phyloP scores from a whole-genome alignment of 176 grass and related monocot genomes.

The Stipa capillata region DNA sequence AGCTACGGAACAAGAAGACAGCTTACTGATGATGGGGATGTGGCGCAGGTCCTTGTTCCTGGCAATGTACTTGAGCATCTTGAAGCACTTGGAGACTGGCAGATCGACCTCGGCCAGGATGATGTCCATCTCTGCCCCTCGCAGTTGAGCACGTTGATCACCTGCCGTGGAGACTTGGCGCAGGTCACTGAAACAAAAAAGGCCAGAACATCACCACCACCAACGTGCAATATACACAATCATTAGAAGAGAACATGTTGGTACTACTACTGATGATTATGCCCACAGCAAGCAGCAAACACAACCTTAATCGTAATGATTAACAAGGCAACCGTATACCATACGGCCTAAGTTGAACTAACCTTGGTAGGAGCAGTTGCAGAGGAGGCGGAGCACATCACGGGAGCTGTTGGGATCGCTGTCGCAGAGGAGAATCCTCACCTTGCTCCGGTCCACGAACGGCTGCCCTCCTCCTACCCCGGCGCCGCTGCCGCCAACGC shows the following conservation, averaged over 20 bases:
- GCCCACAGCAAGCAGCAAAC: not conserved
- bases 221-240: not conserved
- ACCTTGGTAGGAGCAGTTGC: constrained; percentile 96
- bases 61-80: constrained; percentile 96
- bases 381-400: constrained; percentile 73
- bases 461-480: constrained; percentile 18
- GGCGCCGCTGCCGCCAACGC: not conserved
- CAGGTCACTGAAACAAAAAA: constrained; percentile 59
- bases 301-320: not conserved
- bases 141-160: constrained; percentile 69
- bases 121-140: constrained; percentile 74
- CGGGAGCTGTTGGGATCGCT: constrained; percentile 57
- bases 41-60: constrained; percentile 76
- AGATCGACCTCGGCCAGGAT: constrained; percentile 93
- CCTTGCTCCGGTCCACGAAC: constrained; percentile 85
- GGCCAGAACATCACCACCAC: not conserved
- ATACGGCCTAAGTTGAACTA: not conserved
- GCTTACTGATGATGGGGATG: constrained; percentile 95
- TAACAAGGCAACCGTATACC: not conserved
- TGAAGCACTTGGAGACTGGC: constrained; percentile 76
- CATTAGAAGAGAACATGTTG: not conserved
- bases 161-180: constrained; percentile 67
- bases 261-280: not conserved
- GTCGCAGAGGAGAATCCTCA: constrained; percentile 85
- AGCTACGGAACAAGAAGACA: not conserved